Percentiles rank a stretch among this genome's conserved stretches.
Conservation (phyloP, 805 yeast genomes). For the Torulaspora quercuum region DNA sequence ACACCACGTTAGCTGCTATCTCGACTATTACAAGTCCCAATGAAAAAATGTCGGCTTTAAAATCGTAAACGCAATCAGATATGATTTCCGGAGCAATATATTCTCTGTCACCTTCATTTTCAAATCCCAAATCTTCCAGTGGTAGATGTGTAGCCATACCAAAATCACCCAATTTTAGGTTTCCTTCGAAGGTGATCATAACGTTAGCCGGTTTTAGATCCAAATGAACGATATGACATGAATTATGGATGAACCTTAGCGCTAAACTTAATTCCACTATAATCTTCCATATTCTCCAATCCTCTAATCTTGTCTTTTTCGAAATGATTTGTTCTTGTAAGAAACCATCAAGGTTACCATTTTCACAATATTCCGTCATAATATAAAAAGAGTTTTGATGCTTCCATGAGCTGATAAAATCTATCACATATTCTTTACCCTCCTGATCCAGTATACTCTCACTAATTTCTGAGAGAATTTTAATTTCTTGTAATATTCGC, state of each 20-base stretch:
- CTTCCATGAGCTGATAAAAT: slow-evolving; percentile 84
- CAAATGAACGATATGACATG: slow-evolving; percentile 71
- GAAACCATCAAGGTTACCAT: slow-evolving; percentile 83
- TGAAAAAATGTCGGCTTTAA: slow-evolving; percentile 93
- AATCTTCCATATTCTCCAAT: slow-evolving; percentile 97
- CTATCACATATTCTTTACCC: slow-evolving; percentile 75
- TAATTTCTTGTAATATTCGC: slow-evolving; percentile 34
- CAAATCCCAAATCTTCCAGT: slow-evolving; percentile 56
- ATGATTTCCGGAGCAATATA: slow-evolving; percentile 97
- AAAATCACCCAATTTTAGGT: slow-evolving; percentile 91
- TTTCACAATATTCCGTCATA: slow-evolving; percentile 93
- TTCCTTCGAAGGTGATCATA: slow-evolving; percentile 91
- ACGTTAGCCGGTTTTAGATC: slow-evolving; percentile 96
- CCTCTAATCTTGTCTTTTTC: slow-evolving; percentile 61
- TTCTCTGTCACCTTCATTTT: slow-evolving; percentile 95
- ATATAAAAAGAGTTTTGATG: slow-evolving; percentile 71
- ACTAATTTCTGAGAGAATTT: slow-evolving; percentile 28
- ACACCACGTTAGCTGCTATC: slow-evolving; percentile 88
- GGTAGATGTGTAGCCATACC: slow-evolving; percentile 90
- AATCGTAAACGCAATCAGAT: slow-evolving; percentile 74
- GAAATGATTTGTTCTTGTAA: slow-evolving; percentile 73
- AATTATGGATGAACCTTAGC: slow-evolving; percentile 70
- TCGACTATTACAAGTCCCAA: slow-evolving; percentile 90
- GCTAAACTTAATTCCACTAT: slow-evolving; percentile 80
- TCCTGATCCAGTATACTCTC: slow-evolving; percentile 37